Base-by-base conservation (phyloP, 75 land plant genomes). In the Azolla pinnata region DNA sequence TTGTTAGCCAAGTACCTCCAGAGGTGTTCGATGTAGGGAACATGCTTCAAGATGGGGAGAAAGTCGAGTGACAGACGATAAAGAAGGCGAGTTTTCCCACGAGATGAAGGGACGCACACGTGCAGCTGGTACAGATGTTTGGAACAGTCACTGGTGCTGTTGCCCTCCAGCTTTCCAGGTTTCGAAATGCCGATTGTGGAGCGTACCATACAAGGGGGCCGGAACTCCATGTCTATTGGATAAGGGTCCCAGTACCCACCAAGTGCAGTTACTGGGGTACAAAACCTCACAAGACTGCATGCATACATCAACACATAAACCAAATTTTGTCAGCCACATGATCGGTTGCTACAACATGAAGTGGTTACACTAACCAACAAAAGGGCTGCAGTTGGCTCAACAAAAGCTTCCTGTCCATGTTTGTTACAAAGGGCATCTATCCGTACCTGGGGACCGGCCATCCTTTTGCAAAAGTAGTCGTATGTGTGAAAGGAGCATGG, bases 231-330 rank as follows among this genome's bases (percentile, higher is more conserved):
- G 56, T 90, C 98, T 32, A 93, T 93, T 26, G 98, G 98, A 51
- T 93, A 93, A 4, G 98, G 98, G 61, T 89, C 98, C 98, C 98
- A 93, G 53, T 81, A 83, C n/a, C 98, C 98, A 74, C 79, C 72
- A 44, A 93, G 77, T 47, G 91, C 81, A 35, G 83, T 74, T 44
- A 66, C 74, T 57, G 98, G 96, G 0, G 98, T 83, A 64, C 80
- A 67, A 56, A 93, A 93, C 62, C 89, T 93, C 67, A 92, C 97
- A 60, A 85, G 64, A 76, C 97, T 92, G 92, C 58, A 66, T 26
- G 24, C 4, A 44, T 14, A 42, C 20, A 29, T 9, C 16, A 16
- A 56, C 38, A 55, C 24, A 9, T 40, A 17, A 59, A 31, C 57
- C 29, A 34, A 4, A 35, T 1, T 29, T 30, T 26, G 17, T n/a